Conservation (phyloP, 1,139 yeast species). For the Nakaseomyces uthaithaninus region DNA sequence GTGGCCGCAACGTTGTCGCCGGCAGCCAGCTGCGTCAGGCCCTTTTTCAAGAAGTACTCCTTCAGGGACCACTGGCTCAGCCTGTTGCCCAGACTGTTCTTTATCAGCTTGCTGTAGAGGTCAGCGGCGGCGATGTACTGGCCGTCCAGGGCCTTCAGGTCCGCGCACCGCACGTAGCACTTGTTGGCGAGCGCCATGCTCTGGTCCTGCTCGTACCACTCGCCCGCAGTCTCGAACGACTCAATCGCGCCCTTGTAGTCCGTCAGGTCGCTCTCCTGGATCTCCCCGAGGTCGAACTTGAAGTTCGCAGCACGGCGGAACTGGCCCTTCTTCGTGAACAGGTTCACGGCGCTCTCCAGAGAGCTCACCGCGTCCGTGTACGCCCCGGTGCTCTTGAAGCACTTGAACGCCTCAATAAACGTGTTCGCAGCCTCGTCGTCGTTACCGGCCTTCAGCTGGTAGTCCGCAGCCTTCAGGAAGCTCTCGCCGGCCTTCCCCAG, state of each 20-base stretch:
- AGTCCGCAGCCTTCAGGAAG: conserved; percentile 77
- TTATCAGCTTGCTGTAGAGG: conserved; percentile 67
- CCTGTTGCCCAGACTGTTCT: conserved; percentile 64
- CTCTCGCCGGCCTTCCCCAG: conserved; percentile 66
- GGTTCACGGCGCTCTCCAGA: conserved; percentile 65
- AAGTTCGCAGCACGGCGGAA: conserved; percentile 94
- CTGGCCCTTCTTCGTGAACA: conserved; percentile 85
- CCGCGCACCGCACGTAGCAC: conserved; percentile 85
- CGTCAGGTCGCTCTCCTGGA: conserved; percentile 66
- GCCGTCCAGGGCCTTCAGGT: conserved; percentile 68
- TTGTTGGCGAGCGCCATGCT: conserved; percentile 87
- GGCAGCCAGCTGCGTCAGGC: conserved; percentile 72
- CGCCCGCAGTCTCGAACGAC: conserved; percentile 90
- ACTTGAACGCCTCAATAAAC: conserved; percentile 83
- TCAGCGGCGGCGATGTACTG: conserved; percentile 68
- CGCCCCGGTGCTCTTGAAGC: conserved; percentile 60
- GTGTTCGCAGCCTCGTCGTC: conserved; percentile 91
- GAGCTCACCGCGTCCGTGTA: conserved; percentile 77
- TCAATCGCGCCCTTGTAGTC: conserved; percentile 63
- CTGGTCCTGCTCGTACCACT: conserved; percentile 89
- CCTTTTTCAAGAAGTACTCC: conserved; percentile 80
- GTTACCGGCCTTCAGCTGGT: conserved; percentile 65
- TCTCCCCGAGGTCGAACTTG: conserved; percentile 80
- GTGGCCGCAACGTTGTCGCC: conserved; percentile 83
- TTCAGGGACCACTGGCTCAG: conserved; percentile 86